Base-by-base conservation (phyloP, 176 grass and related monocot species). In the Pharus latifolius region DNA sequence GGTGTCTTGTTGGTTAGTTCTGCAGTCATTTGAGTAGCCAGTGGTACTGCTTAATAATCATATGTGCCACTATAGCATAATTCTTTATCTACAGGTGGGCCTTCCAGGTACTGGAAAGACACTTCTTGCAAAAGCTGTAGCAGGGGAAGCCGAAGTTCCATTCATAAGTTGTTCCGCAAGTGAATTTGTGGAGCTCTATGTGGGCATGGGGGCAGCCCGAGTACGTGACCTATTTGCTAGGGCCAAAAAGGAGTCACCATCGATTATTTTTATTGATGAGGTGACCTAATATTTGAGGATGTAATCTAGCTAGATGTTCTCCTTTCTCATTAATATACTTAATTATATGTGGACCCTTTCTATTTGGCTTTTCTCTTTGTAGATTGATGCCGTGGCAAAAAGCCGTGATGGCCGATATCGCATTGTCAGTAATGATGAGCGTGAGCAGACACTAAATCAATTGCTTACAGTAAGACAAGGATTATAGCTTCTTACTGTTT, bases 101-200 rank as follows among this genome's bases (percentile, higher is more conserved):
- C 88, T 99, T 62, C 96, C 96, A 74, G 96, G 96, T 29, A 99
- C 96, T 60, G 96, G 96, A 77, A 99, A 99, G 70, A 99, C 96
- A 50, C 96, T 99, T 72, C 85, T 99, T 51, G 96, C 96, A 38
- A 99, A 99, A 81, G 96, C 96, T 4, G 96, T 99, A 75, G 96
- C 96, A 47, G 96, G 96, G 51, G 96, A 99, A 88, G 96, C 96
- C 8, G 96, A 99, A 76, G 96, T 99, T 48, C 96, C 96, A 64
- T 99, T 99, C 61, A 99, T 99, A 84, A 99, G 96, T 80, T 99
- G 96, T 81, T 99, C 96, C 38, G 96, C 96, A 59, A 99, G 96
- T 90, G 96, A 99, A 79, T 99, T 99, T 84, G 96, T 99, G 30
- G 96, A 99, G 72, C 55, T 99, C 56, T 99, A 99, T 86, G 90